Evolutionary conservation across 2,329 filamentous ascomycete genomes (phyloP), one percentile per base, ranked within the genome.

Genomic region (Nemania bipapillata): DNA sequence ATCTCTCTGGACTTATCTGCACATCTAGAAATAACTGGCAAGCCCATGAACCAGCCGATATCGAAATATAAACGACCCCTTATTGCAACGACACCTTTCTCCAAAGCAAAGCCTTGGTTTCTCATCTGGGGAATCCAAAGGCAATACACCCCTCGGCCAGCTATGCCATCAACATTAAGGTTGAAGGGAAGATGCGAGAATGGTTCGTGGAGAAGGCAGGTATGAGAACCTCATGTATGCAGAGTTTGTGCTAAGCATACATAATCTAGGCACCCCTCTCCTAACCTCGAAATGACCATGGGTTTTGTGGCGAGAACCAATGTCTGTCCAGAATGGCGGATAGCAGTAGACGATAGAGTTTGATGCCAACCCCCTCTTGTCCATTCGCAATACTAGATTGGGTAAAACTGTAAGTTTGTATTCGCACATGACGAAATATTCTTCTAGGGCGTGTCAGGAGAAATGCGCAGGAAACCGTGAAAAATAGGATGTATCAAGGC

Each of bases 401-500:
- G 32, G 20, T 54, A 42, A 52, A 59, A 62, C 52, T 54, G 65
- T 30, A 60, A 35, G 40, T 54, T 65, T 37, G 57, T 63, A 56
- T 65, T 62, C 61, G 65, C 42, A 54, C 30, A 61, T 62, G 60
- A 68, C 15, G 50, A 62, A 30, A 62, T 22, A 65, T 42, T 58
- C 53, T 47, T 65, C 56, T 60, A 30, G 42, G 17, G 28, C n/a
- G 35, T 65, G 53, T 40, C 49, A 63, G 26, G 47, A 61, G 17
- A 53, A 30, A 49, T 58, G 55, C 45, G 58, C 37, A 22, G 30
- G 28, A 59, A 63, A 30, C 58, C 55, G 55, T 55, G 50, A 42
- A 37, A 59, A 61, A 47, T 35, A 69, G 58, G 60, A 55, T 57
- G 63, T n/a, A 57, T 63, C 47, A 60, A 66, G 54, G 20, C 57